phyloP scores from a whole-genome alignment of 208 protist species.

The Crithidia thermophila region DNA sequence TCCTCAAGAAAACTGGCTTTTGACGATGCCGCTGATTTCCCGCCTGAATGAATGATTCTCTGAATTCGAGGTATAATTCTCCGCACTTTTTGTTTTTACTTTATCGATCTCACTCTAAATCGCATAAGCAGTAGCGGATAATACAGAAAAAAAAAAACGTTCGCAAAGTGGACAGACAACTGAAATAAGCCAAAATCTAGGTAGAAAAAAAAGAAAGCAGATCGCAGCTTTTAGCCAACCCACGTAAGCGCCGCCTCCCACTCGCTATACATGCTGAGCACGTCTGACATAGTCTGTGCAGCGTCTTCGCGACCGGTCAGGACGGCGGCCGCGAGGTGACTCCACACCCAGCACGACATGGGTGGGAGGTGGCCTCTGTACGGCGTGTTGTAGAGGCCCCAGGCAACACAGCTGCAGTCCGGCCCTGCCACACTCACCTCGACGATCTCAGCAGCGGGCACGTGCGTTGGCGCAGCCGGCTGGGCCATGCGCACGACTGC shows the following conservation, averaged over 20 bases:
- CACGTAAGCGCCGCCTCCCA: slow-evolving; percentile 9
- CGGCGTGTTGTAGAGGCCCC: slow-evolving; percentile 10
- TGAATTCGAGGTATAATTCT: no score
- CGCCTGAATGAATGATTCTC: no score
- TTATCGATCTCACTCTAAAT: no score
- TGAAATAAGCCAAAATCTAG: no score
- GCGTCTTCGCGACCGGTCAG: slow-evolving; percentile 2
- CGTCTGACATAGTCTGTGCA: background rate
- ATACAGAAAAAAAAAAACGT: no score
- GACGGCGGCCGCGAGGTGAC: slow-evolving; percentile 8
- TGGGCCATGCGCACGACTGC: slow-evolving; percentile 8
- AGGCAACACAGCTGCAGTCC: slow-evolving; percentile 10
- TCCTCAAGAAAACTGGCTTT: no score
- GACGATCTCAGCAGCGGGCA: background rate
- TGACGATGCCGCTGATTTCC: no score
- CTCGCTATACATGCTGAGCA: slow-evolving; percentile 14
- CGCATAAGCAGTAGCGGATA: no score
- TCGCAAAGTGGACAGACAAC: no score
- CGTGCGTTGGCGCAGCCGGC: background rate
- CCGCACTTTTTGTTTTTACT: no score
- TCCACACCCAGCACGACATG: slow-evolving; percentile 9
- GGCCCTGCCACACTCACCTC: background rate
- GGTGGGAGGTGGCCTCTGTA: slow-evolving; percentile 9
- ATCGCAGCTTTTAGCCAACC: background rate
- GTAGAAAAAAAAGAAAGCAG: no score